These are phyloP conservation scores for Xylariaceae sp. DNA, from an alignment of 2,329 filamentous ascomycete species.

Conservation along the genomic window DNA sequence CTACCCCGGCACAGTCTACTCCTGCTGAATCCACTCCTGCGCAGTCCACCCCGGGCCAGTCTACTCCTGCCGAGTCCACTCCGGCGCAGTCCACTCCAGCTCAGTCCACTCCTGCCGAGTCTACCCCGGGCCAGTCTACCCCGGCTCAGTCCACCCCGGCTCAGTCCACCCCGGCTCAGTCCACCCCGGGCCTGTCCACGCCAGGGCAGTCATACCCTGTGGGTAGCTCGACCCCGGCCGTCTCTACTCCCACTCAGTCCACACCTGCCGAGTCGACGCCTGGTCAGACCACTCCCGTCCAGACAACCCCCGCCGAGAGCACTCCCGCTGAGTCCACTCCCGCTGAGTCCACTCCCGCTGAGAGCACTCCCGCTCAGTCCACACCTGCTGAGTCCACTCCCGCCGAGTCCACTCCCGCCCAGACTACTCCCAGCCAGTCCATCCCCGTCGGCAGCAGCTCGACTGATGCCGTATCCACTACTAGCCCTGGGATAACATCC, in stretches of 20 bases:
- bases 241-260: constrained; percentile 5
- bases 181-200: background rate
- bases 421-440: constrained; percentile 8
- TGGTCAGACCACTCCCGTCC: constrained; percentile 7
- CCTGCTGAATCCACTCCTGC: constrained; percentile 4
- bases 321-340: constrained; percentile 10
- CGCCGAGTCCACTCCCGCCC: constrained; percentile 14
- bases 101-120: background rate
- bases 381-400: constrained; percentile 5
- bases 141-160: constrained; percentile 4
- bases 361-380: constrained; percentile 12
- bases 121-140: constrained; percentile 9
- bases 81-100: constrained; percentile 10
- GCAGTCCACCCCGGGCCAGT: constrained; percentile 8
- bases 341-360: constrained; percentile 5
- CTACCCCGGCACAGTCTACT: constrained; percentile 8
- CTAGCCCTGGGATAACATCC: constrained; percentile 9
- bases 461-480: constrained; percentile 21
- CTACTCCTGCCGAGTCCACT: background rate
- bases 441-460: constrained; percentile 13
- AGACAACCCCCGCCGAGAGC: constrained; percentile 9
- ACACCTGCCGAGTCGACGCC: constrained; percentile 9
- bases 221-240: constrained; percentile 4
- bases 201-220: background rate
- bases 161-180: background rate